Evolutionary conservation across 352 stramenopile species (phyloP), one percentile per base, ranked within the genome.

Genomic region (Pythium aphanidermatum): DNA sequence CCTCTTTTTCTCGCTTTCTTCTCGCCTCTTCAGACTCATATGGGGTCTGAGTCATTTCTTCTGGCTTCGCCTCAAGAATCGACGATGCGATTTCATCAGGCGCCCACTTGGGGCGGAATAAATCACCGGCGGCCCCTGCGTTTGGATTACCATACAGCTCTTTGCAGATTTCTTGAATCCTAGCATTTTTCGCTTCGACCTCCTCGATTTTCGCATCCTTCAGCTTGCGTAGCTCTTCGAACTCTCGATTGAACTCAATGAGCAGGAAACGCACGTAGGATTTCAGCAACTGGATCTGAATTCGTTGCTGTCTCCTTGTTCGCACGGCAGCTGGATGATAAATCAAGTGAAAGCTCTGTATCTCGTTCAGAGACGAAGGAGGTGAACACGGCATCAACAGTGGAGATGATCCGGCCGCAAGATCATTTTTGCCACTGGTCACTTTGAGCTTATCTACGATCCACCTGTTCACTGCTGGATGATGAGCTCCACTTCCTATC

Each of bases 181-280:
- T 81, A 19, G 74, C 66, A 44, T 96, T 95, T 54, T 95, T 94
- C 24, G 72, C 65, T 31, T 95, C 75, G 25, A 97, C 92, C 45
- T 92, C 73, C 25, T 91, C 82, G 29, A 96, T 73, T 1, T 83
- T 87, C 47, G 68, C 62, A 34, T 86, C 63, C 38, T 97, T 97
- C 10, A 83, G 65, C 19, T 59, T 62, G 21, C 64, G 49, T 1
- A 96, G 53, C 33, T 74, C 70, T 23, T 88, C 55, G 49, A 97
- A 96, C 37, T 92, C 74, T 28, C 55, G 50, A 54, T 97, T 97
- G 71, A 95, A 97, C 19, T 69, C 57, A 20, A 47, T 56, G 24
- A 80, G 50, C 12, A 96, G 53, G 6, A 75, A 61, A 11, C 87
- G 83, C 38, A 86, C 65, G 41, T 92, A 83, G 25, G 58, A 54